Evolutionary conservation across 345 rosid species (phyloP), one percentile per base, ranked within the genome.

Genomic region (Mercurialis annua): DNA sequence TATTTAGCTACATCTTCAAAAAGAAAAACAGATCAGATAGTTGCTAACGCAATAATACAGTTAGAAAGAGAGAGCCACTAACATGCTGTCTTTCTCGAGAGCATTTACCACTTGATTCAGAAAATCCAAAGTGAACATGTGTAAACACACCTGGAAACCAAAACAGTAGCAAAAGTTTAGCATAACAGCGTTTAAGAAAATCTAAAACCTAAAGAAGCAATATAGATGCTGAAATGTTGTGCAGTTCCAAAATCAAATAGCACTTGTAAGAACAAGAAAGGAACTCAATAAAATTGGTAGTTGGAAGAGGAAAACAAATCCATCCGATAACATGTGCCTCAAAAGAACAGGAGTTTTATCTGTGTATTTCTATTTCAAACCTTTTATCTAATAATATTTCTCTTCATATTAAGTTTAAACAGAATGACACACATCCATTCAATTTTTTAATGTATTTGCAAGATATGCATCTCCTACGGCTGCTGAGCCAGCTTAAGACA

Each of bases 21-120:
- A 51, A 42, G 31, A 26, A 34, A 42, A 29, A 49, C 34, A 53
- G 5, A 12, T 63, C 49, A 38, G 29, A 40, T 64, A 20, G 20
- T 17, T 17, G 54, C 51, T 30, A 16, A 44, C 33, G 30, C 31
- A 58, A 48, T 49, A 6, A n/a, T n/a, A 33, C 30, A 21, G 71
- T 44, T 42, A 66, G 55, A 34, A 50, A 52, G 60, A 48, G 33
- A 59, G 21, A 51, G 67, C 66, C 61, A 87, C 92, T 84, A 30
- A 87, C 99, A 88, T 80, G 79, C 93, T 82, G 79, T 91, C 99
- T 83, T 86, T 94, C 83, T 94, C 99, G n/a, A 94, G 87, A 75
- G 92, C 92, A 75, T 87, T 84, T 43, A 90, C 92, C 53, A 91
- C 99, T 84, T 94, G 99, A 68, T 89, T 91, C 38, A 94, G 87